These are phyloP conservation scores for Verbascum thapsus DNA, from an alignment of 257 asterid genomes.

Conservation along the genomic window DNA sequence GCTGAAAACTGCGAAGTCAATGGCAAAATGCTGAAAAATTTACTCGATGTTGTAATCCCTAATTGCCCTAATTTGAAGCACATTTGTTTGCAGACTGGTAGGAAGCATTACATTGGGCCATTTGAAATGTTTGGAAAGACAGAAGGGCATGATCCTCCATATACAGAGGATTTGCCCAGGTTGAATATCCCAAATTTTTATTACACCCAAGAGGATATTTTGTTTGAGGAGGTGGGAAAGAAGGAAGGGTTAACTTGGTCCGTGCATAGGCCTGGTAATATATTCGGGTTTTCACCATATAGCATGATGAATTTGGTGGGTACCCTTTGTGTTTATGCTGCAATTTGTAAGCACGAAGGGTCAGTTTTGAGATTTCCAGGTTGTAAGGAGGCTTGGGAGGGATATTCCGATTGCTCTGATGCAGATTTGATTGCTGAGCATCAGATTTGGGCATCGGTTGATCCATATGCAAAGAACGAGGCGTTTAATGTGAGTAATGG, in stretches of 20 bases:
- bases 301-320: conserved; percentile 86
- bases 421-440: conserved; percentile 95
- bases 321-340: conserved; percentile 78
- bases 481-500: conserved; percentile 91
- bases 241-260: conserved; percentile 84
- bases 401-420: conserved; percentile 75
- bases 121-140: conserved; percentile 50
- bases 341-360: conserved; percentile 86
- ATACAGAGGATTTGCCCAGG: conserved; percentile 73
- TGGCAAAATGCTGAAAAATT: conserved; percentile 71
- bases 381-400: conserved; percentile 68
- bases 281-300: conserved; percentile 79
- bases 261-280: conserved; percentile 73
- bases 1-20: conserved; percentile 70
- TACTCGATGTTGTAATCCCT: conserved; percentile 59
- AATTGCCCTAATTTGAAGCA: conserved; percentile 71
- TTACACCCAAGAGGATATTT: conserved; percentile 68
- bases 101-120: conserved; percentile 79
- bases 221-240: conserved; percentile 63
- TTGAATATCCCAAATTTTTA: conserved; percentile 60
- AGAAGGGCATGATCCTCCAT: conserved; percentile 63
- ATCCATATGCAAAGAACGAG: conserved; percentile 89
- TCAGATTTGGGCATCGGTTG: conserved; percentile 93
- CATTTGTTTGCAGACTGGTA: conserved; percentile 75
- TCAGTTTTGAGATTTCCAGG: conserved; percentile 73